phyloP scores from a whole-genome alignment of 106 monocot genomes.

The Xerophyta viscosa region DNA sequence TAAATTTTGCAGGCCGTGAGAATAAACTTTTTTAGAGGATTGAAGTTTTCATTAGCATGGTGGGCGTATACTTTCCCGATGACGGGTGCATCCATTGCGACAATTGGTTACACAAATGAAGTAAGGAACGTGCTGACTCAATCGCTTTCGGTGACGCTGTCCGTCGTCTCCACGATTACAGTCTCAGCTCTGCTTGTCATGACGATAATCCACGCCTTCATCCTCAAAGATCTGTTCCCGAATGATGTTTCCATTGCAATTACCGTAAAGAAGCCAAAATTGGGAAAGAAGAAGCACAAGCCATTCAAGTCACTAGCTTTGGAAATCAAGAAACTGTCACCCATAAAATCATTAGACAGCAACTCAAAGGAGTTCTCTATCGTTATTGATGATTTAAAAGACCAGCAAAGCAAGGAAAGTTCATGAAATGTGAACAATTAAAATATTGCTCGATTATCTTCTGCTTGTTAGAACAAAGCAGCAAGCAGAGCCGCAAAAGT shows the following conservation, averaged over 20 bases:
- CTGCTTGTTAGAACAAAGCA: too few relatives aligned
- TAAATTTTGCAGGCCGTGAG: slow-evolving; percentile 11
- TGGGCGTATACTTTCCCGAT: slow-evolving; percentile 16
- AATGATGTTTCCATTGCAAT: slow-evolving; percentile 30
- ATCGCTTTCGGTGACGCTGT: slow-evolving; percentile 3
- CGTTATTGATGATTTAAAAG: background rate
- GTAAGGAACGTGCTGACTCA: slow-evolving; percentile 14
- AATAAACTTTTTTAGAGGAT: slow-evolving; percentile 6
- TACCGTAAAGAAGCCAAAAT: slow-evolving; percentile 6
- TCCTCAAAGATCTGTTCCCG: slow-evolving; percentile 20
- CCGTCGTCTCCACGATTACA: slow-evolving; percentile 18
- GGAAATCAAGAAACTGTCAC: background rate
- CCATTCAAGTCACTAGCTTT: background rate
- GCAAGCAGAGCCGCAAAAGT: too few relatives aligned
- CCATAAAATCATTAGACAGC: background rate
- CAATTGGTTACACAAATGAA: slow-evolving; percentile 18
- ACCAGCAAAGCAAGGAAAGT: too few relatives aligned
- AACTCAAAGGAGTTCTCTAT: background rate
- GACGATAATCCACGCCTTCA: slow-evolving; percentile 20
- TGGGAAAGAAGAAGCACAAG: background rate
- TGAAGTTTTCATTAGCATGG: slow-evolving; percentile 7
- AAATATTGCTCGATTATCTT: too few relatives aligned
- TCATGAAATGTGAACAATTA: too few relatives aligned
- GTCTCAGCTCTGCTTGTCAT: slow-evolving; percentile 12
- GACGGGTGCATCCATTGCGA: slow-evolving; percentile 7